phyloP scores from a whole-genome alignment of 2,329 filamentous ascomycete species.

The Cercospora sp. region DNA sequence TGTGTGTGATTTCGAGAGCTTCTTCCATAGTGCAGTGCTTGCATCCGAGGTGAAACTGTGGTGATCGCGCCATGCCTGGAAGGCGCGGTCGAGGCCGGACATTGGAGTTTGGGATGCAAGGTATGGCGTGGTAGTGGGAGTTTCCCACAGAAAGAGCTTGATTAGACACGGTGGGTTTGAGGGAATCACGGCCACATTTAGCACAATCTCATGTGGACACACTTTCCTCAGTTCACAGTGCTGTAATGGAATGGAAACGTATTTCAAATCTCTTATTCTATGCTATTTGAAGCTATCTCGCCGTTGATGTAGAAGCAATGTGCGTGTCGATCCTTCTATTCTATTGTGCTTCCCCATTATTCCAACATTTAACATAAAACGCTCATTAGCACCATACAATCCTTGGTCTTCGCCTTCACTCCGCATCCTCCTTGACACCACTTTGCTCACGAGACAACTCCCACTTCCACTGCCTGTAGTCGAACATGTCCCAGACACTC shows the following conservation, averaged over 20 bases:
- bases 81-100: conserved; percentile 24
- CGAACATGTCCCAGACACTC: not conserved
- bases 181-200: not conserved
- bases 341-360: not conserved
- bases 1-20: conserved; percentile 47
- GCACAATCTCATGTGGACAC: not conserved
- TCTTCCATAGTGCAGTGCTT: conserved; percentile 14
- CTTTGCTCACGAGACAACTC: not conserved
- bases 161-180: not conserved
- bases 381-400: not conserved
- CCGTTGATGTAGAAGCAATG: not conserved
- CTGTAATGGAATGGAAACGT: not conserved
- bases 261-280: not conserved
- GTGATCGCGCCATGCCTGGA: conserved; percentile 20
- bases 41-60: not conserved
- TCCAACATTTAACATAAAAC: not conserved
- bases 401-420: not conserved
- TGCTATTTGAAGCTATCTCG: not conserved
- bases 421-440: not conserved
- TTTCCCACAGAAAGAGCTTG: not conserved
- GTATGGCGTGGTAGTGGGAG: not conserved
- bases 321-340: not conserved
- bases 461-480: not conserved
- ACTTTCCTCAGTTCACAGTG: not conserved
- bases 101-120: not conserved